A percentile compares a stretch with the other conserved stretches of the same genome.
These are phyloP conservation scores for Neoscytalidium dimidiatum DNA, from an alignment of 2,329 filamentous ascomycete genomes.

Conservation along the genomic window DNA sequence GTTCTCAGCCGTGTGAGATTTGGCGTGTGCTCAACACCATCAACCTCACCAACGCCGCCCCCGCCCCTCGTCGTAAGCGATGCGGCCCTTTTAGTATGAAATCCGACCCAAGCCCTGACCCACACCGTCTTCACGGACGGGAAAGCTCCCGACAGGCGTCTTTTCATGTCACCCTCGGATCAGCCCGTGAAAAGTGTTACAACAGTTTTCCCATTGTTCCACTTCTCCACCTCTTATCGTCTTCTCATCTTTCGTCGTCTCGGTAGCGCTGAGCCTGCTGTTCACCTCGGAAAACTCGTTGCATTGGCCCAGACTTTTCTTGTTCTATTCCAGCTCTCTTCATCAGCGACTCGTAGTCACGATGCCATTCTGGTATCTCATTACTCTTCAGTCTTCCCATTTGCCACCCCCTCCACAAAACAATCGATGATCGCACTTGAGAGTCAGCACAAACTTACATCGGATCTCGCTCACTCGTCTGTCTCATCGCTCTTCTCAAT, in stretches of 20 bases:
- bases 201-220: not conserved
- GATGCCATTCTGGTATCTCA: not conserved
- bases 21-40: conserved; percentile 11
- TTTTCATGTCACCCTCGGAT: not conserved
- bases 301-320: not conserved
- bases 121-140: not conserved
- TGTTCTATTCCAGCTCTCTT: not conserved
- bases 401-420: not conserved
- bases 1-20: not conserved
- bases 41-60: not conserved
- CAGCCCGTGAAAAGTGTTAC: not conserved
- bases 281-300: not conserved
- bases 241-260: not conserved
- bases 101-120: not conserved
- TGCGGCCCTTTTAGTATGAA: not conserved
- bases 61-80: not conserved
- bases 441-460: not conserved
- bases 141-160: not conserved
- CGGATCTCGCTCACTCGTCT: not conserved
- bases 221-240: not conserved
- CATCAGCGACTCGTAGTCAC: not conserved
- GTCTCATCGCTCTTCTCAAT: not conserved
- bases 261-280: not conserved
- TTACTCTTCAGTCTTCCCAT: not conserved
- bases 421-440: not conserved